Evolutionary conservation across 2,329 filamentous ascomycete genomes (phyloP), one percentile per base, ranked within the genome.

Genomic region (Talaromyces verruculosus): DNA sequence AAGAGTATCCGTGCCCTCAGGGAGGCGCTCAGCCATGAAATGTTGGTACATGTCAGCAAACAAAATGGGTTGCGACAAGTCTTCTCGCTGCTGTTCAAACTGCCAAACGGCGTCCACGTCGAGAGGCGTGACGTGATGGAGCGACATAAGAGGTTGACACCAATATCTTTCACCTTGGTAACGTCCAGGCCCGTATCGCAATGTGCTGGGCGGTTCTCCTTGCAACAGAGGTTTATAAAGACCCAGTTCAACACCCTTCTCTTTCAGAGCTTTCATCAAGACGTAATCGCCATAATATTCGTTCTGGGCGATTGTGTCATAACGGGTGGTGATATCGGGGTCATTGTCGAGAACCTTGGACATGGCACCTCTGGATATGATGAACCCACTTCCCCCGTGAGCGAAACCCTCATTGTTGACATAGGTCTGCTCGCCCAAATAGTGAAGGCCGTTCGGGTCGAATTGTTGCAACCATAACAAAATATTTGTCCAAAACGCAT

Each of bases 111-210:
- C 65, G 37, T 67, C 83, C 55, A 85, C 79, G 70, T 87, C 84
- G 69, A 84, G 80, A 8, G 83, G 77, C 57, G 81, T 80, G 73
- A 87, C 80, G 69, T 85, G 83, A 69, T 86, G 84, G 83, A 87
- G 84, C 3, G 84, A 85, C 47, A 87, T 72, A n/a, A 85, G 78
- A 5, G 84, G 84, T 70, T 86, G 82, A 67, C 85, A 87, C 84
- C 85, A 87, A 67, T 85, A 83, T 10, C 74, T 77, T 3, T 64
- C 57, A 1, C 65, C 67, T 2, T 53, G 53, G 22, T 61, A 60
- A 47, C 67, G 69, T 19, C 57, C 69, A 19, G 71, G 72, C 1
- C 72, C 70, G 55, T 77, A 85, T 5, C 83, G 82, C 37, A 86
- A 71, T 10, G 82, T 84, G 43, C 76, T 81, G 3, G 83, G 83